Base-by-base conservation (phyloP, 495 filamentous ascomycete genomes). In the Penicillium dipodomyicola region DNA sequence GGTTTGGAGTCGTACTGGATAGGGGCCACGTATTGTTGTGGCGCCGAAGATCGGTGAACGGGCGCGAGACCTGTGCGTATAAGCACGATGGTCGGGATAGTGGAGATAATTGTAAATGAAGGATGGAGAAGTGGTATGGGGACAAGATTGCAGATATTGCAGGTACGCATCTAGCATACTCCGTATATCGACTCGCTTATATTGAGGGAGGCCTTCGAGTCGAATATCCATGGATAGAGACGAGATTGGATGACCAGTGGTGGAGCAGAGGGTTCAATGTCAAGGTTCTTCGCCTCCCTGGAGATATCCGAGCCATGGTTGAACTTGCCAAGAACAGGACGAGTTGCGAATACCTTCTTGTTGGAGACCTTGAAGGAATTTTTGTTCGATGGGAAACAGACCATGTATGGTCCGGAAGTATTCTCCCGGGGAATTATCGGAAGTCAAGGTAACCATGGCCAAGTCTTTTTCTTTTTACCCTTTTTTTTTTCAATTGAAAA, bases 321-420 rank as follows among this genome's bases (percentile, higher is more conserved):
- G 33, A 37, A 15, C 10, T 33, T 14, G 11, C 10, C 10, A 30
- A 30, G 29, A 33, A 5, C 12, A 33, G 3, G 9, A 33, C 3
- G 19, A 27, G 5, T 20, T 32, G 15, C 17, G 27, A n/a, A 22
- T 20, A 22, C 3, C 10, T 20, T 20, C 10, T 20, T 20, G 8
- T 27, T 49, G 48, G 22, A 53, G 53, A 43, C 41, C 29, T 37
- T 52, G 3, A 33, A 32, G 19, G 10, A 2, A 29, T 39, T 17
- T 39, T 42, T 57, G 22, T 12, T 53, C 49, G 49, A 10, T 8
- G 19, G n/a, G 10, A 27, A 14, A 30, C 43, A 23, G 42, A 58
- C 48, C 41, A 48, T 50, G 48, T 15, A 39, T 50, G 50, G 39
- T 17, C 19, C 25, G 51, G 35, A 57, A 55, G 35, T 41, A 43